Base-by-base conservation (phyloP, 2,329 filamentous ascomycete genomes). In the Fusarium multiceps region DNA sequence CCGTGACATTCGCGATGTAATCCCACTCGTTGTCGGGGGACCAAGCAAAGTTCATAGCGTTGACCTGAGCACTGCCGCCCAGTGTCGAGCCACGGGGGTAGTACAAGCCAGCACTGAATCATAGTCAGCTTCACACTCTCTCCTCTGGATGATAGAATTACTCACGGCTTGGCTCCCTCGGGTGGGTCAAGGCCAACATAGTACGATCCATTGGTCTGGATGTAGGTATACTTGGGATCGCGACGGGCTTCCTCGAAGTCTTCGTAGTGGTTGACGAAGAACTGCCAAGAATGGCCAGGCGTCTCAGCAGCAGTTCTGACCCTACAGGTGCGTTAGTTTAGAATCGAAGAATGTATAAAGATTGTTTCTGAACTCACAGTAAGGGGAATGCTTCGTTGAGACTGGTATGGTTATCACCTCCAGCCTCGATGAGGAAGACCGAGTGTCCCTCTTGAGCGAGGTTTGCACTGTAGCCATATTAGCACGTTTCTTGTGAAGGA, bases 181-280 rank as follows among this genome's bases (percentile, higher is more conserved):
- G 59, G 59, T 0, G 59, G 59, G n/a, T 63, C 59, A 13, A 63
- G 58, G 1, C 59, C 57, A 16, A 62, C 41, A 4, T 63, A 63
- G 47, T 63, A 63, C 0, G 57, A 62, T 0, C 59, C 57, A 4
- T 63, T 63, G 27, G 57, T 41, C 21, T 62, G 59, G 10, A 62
- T 62, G 9, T 63, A 63, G 20, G 59, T 63, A 6, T 55, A 62
- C 27, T 62, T 62, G 0, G 57, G 57, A 34, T 62, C 57, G 2
- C 57, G 57, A 3, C 57, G 59, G 8, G 59, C 59, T 4, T 18
- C 46, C 3, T 55, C 57, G 7, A 62, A 62, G 8, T 62, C 59
- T 3, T 62, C 4, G 37, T 60, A 61, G 18, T 61, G 59, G 59
- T 0, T 61, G n/a, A 62, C 57, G 4, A 62, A 62, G 27, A 62